Conservation (phyloP, 2,329 filamentous ascomycete genomes). For the Fusarium papillatum region DNA sequence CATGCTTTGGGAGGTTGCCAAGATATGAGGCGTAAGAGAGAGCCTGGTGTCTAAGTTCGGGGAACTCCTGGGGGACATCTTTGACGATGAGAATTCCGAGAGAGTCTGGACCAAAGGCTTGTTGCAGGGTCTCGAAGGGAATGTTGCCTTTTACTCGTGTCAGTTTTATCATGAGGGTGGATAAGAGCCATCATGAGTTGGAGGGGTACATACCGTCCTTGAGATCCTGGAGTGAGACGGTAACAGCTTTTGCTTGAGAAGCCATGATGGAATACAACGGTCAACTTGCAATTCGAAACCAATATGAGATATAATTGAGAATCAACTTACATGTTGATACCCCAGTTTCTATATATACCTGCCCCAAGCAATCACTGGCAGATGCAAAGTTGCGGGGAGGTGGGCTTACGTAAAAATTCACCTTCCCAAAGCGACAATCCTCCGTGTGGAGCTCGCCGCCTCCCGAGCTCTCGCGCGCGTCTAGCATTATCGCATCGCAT, state of each 20-base stretch:
- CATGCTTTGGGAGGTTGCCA: slow-evolving; percentile 79
- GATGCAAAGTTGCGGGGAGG: slow-evolving; percentile 29
- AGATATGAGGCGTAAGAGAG: slow-evolving; percentile 92
- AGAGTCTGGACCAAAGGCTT: slow-evolving; percentile 91
- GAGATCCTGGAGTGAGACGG: slow-evolving; percentile 73
- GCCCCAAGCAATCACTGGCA: neutral
- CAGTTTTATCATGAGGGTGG: slow-evolving; percentile 23
- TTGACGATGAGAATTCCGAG: slow-evolving; percentile 95
- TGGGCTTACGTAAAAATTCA: slow-evolving; percentile 43
- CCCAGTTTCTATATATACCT: slow-evolving; percentile 1
- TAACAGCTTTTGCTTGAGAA: slow-evolving; percentile 66
- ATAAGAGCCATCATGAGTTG: slow-evolving; percentile 22
- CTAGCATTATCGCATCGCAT: neutral
- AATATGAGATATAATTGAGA: neutral
- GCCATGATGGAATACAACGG: no score
- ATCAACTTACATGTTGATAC: neutral
- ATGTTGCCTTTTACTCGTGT: slow-evolving; percentile 67
- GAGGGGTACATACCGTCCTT: slow-evolving; percentile 62
- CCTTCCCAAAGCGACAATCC: slow-evolving; percentile 24
- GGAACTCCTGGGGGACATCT: slow-evolving; percentile 81
- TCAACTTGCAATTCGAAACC: no score
- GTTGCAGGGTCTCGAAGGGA: slow-evolving; percentile 76
- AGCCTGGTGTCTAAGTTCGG: slow-evolving; percentile 77
- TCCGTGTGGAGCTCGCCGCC: slow-evolving; percentile 50
- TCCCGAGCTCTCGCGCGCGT: slow-evolving; percentile 35